Percentiles rank a stretch among this genome's conserved stretches.
phyloP scores from a whole-genome alignment of 2,329 filamentous ascomycete species.

The Colletotrichum phormii region DNA sequence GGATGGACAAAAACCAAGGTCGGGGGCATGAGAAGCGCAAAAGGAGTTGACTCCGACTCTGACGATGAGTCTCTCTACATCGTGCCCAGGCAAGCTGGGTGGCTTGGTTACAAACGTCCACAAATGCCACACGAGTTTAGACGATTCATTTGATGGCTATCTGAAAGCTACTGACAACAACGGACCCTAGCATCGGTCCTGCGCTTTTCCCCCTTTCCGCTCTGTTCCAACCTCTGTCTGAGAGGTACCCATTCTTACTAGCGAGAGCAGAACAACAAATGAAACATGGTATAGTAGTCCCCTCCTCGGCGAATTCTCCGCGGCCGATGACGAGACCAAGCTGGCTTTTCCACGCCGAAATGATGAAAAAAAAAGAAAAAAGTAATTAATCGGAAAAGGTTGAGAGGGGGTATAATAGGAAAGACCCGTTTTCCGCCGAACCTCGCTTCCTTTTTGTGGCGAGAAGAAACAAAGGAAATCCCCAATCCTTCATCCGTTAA shows the following conservation, averaged over 20 bases:
- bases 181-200: neutral
- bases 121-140: neutral
- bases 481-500: neutral
- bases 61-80: no score
- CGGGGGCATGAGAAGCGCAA: no score
- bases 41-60: no score
- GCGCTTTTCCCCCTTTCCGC: neutral
- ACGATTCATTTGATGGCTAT: neutral
- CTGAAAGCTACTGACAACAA: neutral
- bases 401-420: slow-evolving; percentile 19
- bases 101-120: no score
- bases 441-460: slow-evolving; percentile 4
- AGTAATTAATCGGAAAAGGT: neutral
- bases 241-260: neutral
- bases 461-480: slow-evolving; percentile 14
- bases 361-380: neutral
- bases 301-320: neutral
- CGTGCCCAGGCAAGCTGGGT: no score
- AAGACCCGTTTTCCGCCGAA: slow-evolving; percentile 1
- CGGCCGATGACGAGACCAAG: neutral
- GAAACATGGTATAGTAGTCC: slow-evolving; percentile 16
- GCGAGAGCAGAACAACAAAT: neutral
- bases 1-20: no score
- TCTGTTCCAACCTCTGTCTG: neutral
- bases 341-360: neutral